These are phyloP conservation scores for Eucalyptus erythrocorys DNA, from an alignment of 345 rosid species.

Conservation along the genomic window DNA sequence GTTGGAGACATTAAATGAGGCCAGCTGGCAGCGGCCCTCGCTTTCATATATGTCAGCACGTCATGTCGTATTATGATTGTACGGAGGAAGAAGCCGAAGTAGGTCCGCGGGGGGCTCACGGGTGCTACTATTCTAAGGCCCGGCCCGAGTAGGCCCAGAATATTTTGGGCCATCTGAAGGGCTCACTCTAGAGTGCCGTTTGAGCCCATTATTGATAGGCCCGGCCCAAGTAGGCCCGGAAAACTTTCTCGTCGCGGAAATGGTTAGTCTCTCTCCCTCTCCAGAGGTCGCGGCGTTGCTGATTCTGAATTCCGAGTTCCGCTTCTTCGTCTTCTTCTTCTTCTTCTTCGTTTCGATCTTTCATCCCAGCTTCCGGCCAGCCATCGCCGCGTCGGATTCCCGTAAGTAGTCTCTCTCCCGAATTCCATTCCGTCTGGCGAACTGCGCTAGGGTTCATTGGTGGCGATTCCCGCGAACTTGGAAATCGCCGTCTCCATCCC, in stretches of 20 bases:
- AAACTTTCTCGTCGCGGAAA: neutral
- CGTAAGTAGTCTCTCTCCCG: neutral
- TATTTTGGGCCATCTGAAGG: neutral
- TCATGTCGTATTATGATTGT: neutral
- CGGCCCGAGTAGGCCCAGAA: neutral
- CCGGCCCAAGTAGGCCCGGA: neutral
- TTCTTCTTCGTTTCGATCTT: neutral
- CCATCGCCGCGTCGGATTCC: neutral
- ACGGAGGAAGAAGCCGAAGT: rapidly evolving
- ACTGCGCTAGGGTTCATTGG: neutral
- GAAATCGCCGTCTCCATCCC: neutral
- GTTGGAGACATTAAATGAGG: neutral
- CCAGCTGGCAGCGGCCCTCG: rapidly evolving
- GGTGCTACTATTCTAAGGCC: neutral
- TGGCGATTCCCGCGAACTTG: neutral
- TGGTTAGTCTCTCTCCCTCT: neutral
- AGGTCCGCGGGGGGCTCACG: neutral
- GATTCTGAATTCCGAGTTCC: neutral
- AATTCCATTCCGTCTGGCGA: neutral
- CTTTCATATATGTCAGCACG: rapidly evolving
- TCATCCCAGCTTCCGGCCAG: neutral
- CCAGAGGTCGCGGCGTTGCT: neutral
- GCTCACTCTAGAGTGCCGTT: neutral
- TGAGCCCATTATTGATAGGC: neutral
- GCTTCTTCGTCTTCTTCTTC: neutral